Conservation (phyloP, 2,329 filamentous ascomycete genomes). For the Aspergillus cejpii region DNA sequence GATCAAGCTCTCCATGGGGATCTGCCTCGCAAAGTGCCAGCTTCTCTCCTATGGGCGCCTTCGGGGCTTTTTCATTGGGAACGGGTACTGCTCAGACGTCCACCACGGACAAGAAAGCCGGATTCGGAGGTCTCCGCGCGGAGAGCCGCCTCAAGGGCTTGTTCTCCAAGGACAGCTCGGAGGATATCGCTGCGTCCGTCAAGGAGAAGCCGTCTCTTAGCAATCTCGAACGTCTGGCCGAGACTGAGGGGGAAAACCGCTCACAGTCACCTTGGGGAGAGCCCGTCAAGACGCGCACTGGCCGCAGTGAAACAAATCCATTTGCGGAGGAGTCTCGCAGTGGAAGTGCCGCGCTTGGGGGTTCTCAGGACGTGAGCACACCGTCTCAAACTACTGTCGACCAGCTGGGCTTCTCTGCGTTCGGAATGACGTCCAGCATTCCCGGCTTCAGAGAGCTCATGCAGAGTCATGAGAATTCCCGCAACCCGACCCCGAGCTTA, state of each 20-base stretch:
- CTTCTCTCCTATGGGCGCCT: constrained; percentile 70
- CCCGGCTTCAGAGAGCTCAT: constrained; percentile 53
- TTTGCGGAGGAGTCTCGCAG: constrained; percentile 47
- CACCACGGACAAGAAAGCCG: constrained; percentile 62
- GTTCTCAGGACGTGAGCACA: constrained; percentile 62
- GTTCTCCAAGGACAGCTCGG: constrained; percentile 68
- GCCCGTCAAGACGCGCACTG: constrained; percentile 41
- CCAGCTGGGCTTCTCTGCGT: constrained; percentile 53
- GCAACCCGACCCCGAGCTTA: constrained; percentile 50
- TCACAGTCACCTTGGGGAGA: constrained; percentile 49
- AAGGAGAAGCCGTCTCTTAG: constrained; percentile 52
- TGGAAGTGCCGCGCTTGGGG: constrained; percentile 64
- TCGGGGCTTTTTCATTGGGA: constrained; percentile 78
- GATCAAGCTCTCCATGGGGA: constrained; percentile 52
- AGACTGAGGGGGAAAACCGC: constrained; percentile 44
- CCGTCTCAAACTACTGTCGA: constrained; percentile 42
- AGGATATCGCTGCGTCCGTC: constrained; percentile 50
- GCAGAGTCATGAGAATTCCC: constrained; percentile 51
- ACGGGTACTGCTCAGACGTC: constrained; percentile 47
- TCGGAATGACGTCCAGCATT: constrained; percentile 55
- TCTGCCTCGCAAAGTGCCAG: constrained; percentile 55
- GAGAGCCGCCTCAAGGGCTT: constrained; percentile 83
- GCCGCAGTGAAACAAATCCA: constrained; percentile 46
- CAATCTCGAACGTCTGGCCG: constrained; percentile 49
- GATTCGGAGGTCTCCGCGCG: constrained; percentile 59